These are phyloP conservation scores for Parasitella parasitica DNA, from an alignment of 371 early-diverging fungal genomes.

Conservation along the genomic window DNA sequence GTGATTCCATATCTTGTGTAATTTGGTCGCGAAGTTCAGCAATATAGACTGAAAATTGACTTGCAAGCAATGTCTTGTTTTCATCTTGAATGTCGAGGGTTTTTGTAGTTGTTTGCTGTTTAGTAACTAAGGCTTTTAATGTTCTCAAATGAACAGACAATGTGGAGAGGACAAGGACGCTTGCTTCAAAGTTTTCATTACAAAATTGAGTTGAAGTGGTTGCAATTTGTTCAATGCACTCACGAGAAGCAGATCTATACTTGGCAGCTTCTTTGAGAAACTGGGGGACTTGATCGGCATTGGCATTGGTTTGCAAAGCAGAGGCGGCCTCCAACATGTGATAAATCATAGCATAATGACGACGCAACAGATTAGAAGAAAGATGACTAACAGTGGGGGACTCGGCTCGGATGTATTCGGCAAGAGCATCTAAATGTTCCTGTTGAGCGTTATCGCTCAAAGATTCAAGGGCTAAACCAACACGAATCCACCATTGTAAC, in stretches of 20 bases:
- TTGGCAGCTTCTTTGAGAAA: constrained; percentile 23
- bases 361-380: constrained; percentile 23
- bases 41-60: constrained; percentile 16
- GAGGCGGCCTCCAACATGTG: constrained; percentile 22
- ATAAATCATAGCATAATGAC: constrained; percentile 22
- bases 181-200: constrained; percentile 28
- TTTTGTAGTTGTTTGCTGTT: constrained; percentile 10
- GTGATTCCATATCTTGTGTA: constrained; percentile 19
- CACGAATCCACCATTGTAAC: constrained; percentile 31
- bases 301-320: constrained; percentile 1
- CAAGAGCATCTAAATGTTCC: constrained; percentile 12
- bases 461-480: constrained; percentile 26
- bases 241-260: constrained; percentile 20
- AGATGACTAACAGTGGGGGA: constrained; percentile 10
- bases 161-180: constrained; percentile 26
- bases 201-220: not conserved
- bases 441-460: constrained; percentile 1
- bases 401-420: constrained; percentile 12
- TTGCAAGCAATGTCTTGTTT: constrained; percentile 5
- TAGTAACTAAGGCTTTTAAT: constrained; percentile 16
- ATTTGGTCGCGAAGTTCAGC: constrained; percentile 25
- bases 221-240: constrained; percentile 28
- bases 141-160: constrained; percentile 29
- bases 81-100: not conserved
- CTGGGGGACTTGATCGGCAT: constrained; percentile 2